Conservation (phyloP, 805 yeast species). For the Tetrapisispora nanseiensis region DNA sequence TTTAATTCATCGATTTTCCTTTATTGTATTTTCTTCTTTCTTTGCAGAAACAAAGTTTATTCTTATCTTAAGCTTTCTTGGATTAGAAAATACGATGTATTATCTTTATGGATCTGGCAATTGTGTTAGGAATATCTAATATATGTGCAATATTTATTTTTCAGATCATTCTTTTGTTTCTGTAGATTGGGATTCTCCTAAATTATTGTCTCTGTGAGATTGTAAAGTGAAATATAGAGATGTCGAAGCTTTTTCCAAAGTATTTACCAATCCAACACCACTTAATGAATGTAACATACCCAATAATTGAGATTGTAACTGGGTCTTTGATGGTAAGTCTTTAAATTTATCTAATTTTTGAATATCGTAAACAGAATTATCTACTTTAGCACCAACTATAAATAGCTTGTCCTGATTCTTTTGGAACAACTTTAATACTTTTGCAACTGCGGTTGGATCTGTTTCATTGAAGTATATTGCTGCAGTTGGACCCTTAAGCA, state of each 20-base stretch:
- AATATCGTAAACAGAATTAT: conserved; percentile 44
- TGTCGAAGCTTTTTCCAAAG: conserved; percentile 62
- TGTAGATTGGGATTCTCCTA: background rate
- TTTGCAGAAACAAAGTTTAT: too few species aligned
- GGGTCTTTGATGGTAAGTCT: conserved; percentile 59
- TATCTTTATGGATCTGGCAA: too few species aligned
- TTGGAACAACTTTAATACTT: conserved; percentile 51
- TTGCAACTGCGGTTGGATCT: conserved; percentile 60
- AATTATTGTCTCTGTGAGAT: conserved; percentile 40
- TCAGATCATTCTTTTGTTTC: background rate
- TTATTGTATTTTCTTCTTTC: too few species aligned
- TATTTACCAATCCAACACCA: conserved; percentile 81
- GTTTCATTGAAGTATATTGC: conserved; percentile 56
- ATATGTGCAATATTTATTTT: too few species aligned
- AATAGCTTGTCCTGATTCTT: conserved; percentile 63
- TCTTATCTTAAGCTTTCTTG: too few species aligned
- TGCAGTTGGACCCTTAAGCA: conserved; percentile 82
- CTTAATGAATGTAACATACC: conserved; percentile 77
- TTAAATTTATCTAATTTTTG: conserved; percentile 53
- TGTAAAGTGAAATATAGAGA: conserved; percentile 67
- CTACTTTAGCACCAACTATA: conserved; percentile 78
- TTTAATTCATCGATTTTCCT: too few species aligned
- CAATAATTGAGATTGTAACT: conserved; percentile 70
- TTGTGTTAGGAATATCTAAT: too few species aligned
- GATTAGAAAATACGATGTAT: too few species aligned